Conservation (phyloP, 176 grass and related monocot genomes). For the Dactylis glomerata region DNA sequence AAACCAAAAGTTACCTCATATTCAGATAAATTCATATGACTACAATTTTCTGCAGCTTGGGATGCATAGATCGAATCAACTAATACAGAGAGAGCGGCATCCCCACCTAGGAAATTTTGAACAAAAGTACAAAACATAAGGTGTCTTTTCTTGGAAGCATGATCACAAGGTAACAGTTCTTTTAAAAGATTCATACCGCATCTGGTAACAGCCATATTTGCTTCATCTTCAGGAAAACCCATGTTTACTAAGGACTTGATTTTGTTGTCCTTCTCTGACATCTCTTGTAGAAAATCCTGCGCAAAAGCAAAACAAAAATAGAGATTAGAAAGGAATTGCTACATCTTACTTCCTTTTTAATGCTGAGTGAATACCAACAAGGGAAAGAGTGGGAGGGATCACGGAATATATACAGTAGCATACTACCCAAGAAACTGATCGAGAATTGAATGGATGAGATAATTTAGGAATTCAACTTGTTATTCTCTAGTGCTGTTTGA, state of each 20-base stretch:
- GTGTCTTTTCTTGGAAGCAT: not conserved
- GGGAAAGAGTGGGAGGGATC: not conserved
- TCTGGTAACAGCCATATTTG: slow-evolving; percentile 54
- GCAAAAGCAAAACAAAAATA: slow-evolving; percentile 47
- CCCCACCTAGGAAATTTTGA: slow-evolving; percentile 43
- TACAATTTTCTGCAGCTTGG: slow-evolving; percentile 36
- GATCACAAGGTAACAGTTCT: slow-evolving; percentile 4
- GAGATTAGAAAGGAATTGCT: slow-evolving; percentile 1
- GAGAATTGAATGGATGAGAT: too few relatives aligned
- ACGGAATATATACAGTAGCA: too few relatives aligned
- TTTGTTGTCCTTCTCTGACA: slow-evolving; percentile 35
- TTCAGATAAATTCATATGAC: slow-evolving; percentile 23
- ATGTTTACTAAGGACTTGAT: slow-evolving; percentile 52
- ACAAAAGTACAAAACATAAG: not conserved
- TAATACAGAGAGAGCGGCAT: slow-evolving; percentile 52
- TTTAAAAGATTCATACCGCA: slow-evolving; percentile 53
- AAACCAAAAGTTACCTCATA: slow-evolving; percentile 40
- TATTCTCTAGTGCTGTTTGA: too few relatives aligned
- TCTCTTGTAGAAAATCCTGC: not conserved
- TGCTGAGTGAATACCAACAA: not conserved
- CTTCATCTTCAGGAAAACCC: slow-evolving; percentile 71
- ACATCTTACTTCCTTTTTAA: not conserved
- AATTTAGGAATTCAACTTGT: too few relatives aligned
- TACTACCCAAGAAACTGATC: too few relatives aligned
- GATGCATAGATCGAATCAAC: slow-evolving; percentile 71